phyloP scores from a whole-genome alignment of 441 rosid species.

The Heliophila coronopifolia region DNA sequence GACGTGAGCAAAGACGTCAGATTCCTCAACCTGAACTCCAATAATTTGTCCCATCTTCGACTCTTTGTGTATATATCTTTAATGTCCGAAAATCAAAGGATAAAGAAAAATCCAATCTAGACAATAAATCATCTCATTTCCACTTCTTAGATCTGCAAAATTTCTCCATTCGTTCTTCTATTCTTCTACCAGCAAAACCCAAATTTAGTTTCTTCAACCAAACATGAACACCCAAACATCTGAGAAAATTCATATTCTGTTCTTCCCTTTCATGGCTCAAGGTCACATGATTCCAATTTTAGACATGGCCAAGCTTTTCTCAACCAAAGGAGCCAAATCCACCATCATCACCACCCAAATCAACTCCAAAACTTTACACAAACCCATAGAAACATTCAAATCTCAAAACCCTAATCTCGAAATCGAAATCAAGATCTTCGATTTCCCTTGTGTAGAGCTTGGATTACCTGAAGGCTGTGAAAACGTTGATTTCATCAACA shows the following conservation, averaged over 20 bases:
- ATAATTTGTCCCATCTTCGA: not conserved
- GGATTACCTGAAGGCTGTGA: slow-evolving; percentile 59
- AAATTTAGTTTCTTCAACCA: not conserved
- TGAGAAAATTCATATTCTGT: slow-evolving; percentile 26
- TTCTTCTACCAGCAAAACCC: not conserved
- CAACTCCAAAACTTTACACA: slow-evolving; percentile 30
- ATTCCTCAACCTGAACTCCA: slow-evolving; percentile 11
- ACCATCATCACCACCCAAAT: slow-evolving; percentile 43
- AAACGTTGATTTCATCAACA: slow-evolving; percentile 25
- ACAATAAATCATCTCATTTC: not conserved
- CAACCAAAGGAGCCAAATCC: slow-evolving; percentile 35
- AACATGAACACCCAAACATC: slow-evolving; percentile 28
- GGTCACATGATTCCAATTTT: slow-evolving; percentile 53
- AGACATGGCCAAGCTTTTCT: slow-evolving; percentile 54
- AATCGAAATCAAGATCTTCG: slow-evolving; percentile 27
- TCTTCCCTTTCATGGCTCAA: slow-evolving; percentile 50
- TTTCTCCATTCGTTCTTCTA: not conserved
- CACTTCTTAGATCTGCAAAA: not conserved
- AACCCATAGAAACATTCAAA: slow-evolving; percentile 30
- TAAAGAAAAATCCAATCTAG: not conserved
- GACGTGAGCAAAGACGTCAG: slow-evolving; percentile 23
- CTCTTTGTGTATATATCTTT: not conserved
- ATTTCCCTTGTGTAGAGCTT: slow-evolving; percentile 38
- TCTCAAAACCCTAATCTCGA: slow-evolving; percentile 18
- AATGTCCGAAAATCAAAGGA: not conserved